Evolutionary conservation across 2,329 filamentous ascomycete genomes (phyloP).

Genomic region (Sporothrix curviconia): DNA sequence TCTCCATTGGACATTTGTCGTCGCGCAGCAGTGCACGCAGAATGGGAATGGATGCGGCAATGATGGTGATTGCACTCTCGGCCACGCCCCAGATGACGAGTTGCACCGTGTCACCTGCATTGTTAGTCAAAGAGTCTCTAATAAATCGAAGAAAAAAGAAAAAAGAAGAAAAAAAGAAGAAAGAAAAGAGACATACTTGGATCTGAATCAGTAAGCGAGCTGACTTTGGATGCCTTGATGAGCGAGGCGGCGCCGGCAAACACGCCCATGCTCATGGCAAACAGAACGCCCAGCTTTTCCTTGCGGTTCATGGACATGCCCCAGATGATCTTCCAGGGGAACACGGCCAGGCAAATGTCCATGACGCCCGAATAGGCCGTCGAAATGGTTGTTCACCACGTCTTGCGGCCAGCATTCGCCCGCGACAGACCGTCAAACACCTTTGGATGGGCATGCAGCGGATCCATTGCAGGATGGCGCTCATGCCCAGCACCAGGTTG

Average conservation of each 20-base stretch:
- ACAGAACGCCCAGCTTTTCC: slow-evolving; percentile 34
- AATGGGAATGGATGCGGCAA: too few species aligned
- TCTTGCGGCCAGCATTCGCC: slow-evolving; percentile 28
- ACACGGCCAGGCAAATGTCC: slow-evolving; percentile 25
- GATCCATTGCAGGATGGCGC: slow-evolving; percentile 26
- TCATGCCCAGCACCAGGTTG: slow-evolving; percentile 23
- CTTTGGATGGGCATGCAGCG: slow-evolving; percentile 28
- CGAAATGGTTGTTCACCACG: slow-evolving; percentile 27
- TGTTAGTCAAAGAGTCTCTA: neutral
- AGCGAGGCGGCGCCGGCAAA: slow-evolving; percentile 21
- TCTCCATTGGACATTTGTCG: slow-evolving; percentile 21
- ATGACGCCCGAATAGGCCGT: slow-evolving; percentile 21
- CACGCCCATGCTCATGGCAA: slow-evolving; percentile 39
- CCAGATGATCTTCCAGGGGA: slow-evolving; percentile 38
- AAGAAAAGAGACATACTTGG: slow-evolving; percentile 5
- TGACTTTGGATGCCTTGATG: slow-evolving; percentile 8
- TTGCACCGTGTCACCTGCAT: slow-evolving; percentile 6
- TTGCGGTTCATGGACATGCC: slow-evolving; percentile 32
- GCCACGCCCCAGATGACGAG: slow-evolving; percentile 16
- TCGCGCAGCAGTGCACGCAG: slow-evolving; percentile 17
- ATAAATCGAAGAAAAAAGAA: too few species aligned
- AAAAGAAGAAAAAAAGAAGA: neutral
- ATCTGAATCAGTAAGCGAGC: slow-evolving; percentile 1
- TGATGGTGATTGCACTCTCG: slow-evolving; percentile 17
- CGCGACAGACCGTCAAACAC: slow-evolving; percentile 22